These are phyloP conservation scores for Aspergillus pseudoterreus DNA, from an alignment of 2,329 filamentous ascomycete genomes.

Conservation along the genomic window DNA sequence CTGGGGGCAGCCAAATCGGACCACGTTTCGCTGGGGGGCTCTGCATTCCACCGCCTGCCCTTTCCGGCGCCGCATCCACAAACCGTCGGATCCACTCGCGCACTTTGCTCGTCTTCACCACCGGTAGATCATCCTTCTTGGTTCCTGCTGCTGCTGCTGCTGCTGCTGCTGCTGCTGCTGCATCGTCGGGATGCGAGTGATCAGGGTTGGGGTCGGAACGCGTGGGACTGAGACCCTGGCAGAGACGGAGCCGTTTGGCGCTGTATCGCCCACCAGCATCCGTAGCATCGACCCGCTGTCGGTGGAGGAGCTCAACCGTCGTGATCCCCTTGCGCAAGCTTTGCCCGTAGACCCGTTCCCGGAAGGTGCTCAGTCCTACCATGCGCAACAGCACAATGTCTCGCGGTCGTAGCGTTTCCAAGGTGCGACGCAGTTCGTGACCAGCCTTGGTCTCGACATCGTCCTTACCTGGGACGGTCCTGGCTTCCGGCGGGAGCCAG, in stretches of 20 bases:
- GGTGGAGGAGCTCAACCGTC: constrained; percentile 63
- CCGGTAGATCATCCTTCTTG: constrained; percentile 45
- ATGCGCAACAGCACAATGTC: constrained; percentile 79
- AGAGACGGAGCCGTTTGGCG: constrained; percentile 43
- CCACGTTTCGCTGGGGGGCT: constrained; percentile 2
- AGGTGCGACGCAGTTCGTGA: constrained; percentile 37
- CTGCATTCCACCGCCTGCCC: constrained; percentile 22
- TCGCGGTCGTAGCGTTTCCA: constrained; percentile 56
- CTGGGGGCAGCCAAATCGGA: constrained; percentile 14
- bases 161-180: constrained; percentile 2
- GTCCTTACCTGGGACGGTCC: neutral
- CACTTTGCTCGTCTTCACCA: constrained; percentile 63
- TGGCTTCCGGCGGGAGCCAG: constrained; percentile 58
- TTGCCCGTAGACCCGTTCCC: constrained; percentile 76
- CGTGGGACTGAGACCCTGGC: neutral
- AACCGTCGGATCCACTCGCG: constrained; percentile 73
- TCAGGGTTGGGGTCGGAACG: no score
- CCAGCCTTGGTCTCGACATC: constrained; percentile 3
- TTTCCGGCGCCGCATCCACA: constrained; percentile 48
- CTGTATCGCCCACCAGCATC: constrained; percentile 58
- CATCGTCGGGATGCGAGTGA: neutral
- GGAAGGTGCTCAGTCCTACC: constrained; percentile 73
- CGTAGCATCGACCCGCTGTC: constrained; percentile 49
- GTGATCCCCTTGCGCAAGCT: constrained; percentile 71
- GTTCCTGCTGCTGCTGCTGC: constrained; percentile 8